These are phyloP conservation scores for Piromyces finnis DNA, from an alignment of 192 early-diverging fungal genomes.

Conservation along the genomic window DNA sequence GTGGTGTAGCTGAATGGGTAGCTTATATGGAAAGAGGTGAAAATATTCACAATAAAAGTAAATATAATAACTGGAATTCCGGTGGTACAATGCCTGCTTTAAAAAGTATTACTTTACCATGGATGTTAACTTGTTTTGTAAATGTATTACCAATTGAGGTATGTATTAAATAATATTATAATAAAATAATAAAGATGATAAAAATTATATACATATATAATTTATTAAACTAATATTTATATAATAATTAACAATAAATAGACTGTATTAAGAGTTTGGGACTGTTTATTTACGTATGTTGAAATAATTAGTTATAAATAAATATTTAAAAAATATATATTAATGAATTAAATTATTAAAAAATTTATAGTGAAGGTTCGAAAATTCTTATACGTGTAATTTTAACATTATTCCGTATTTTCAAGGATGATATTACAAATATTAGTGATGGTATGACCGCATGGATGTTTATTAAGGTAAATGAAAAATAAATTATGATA, in stretches of 20 bases:
- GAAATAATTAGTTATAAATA: background rate
- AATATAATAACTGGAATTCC: background rate
- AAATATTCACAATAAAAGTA: background rate
- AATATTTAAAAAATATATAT: no score
- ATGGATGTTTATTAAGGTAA: background rate
- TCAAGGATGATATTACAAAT: constrained; percentile 37
- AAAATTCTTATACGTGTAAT: constrained; percentile 58
- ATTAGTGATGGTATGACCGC: constrained; percentile 27
- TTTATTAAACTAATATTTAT: background rate
- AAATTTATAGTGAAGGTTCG: constrained; percentile 31
- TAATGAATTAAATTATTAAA: no score
- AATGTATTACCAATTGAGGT: constrained; percentile 58
- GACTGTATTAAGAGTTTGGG: constrained; percentile 63
- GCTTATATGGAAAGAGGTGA: constrained; percentile 9
- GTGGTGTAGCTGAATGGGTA: constrained; percentile 18
- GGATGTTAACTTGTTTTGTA: constrained; percentile 68
- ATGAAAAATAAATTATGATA: no score
- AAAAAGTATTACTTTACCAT: constrained; percentile 58
- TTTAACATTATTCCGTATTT: constrained; percentile 47
- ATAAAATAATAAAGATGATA: no score
- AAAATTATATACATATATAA: no score
- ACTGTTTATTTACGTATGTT: constrained; percentile 51
- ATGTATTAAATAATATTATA: background rate
- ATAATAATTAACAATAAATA: constrained; percentile 3
- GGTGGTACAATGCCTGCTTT: constrained; percentile 40